Evolutionary conservation across 2,329 filamentous ascomycete genomes (phyloP).

Genomic region (Fusarium sp.): DNA sequence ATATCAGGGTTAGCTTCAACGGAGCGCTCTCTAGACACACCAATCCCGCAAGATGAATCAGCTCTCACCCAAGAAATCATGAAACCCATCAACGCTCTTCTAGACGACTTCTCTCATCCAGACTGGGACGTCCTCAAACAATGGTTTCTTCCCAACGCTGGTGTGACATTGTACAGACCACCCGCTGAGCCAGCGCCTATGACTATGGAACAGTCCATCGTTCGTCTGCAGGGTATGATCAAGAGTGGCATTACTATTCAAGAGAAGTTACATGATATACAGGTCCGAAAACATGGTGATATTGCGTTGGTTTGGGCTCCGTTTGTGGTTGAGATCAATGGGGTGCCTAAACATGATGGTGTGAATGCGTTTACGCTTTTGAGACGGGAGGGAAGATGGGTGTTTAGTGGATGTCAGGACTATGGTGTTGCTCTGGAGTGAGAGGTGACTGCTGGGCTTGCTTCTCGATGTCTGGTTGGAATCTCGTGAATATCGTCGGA

Average conservation of each 20-base stretch:
- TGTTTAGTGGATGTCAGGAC: constrained; percentile 15
- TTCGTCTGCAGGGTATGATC: constrained; percentile 9
- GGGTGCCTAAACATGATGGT: neutral
- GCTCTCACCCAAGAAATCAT: neutral
- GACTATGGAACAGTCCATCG: constrained; percentile 23
- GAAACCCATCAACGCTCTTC: constrained; percentile 11
- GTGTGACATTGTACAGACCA: constrained; percentile 1
- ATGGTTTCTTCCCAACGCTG: constrained; percentile 11
- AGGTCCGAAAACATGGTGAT: neutral
- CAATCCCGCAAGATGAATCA: neutral
- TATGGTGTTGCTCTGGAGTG: neutral
- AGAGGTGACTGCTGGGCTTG: neutral
- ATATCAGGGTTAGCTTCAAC: constrained; percentile 2
- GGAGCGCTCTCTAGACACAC: neutral
- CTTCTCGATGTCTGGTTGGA: neutral
- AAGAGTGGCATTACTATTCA: neutral
- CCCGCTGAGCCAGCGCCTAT: neutral
- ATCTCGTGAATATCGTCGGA: neutral
- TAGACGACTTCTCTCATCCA: constrained; percentile 12
- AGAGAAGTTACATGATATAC: constrained; percentile 6
- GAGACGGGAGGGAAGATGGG: neutral
- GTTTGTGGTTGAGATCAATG: constrained; percentile 20
- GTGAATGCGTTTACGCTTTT: constrained; percentile 8
- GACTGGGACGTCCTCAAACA: constrained; percentile 7
- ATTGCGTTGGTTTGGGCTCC: constrained; percentile 21